A percentile compares a stretch with the other conserved stretches of the same genome.
These are phyloP conservation scores for Microbotryomycetes sp. DNA, from an alignment of 1,284 basidiomycete species.

Conservation along the genomic window DNA sequence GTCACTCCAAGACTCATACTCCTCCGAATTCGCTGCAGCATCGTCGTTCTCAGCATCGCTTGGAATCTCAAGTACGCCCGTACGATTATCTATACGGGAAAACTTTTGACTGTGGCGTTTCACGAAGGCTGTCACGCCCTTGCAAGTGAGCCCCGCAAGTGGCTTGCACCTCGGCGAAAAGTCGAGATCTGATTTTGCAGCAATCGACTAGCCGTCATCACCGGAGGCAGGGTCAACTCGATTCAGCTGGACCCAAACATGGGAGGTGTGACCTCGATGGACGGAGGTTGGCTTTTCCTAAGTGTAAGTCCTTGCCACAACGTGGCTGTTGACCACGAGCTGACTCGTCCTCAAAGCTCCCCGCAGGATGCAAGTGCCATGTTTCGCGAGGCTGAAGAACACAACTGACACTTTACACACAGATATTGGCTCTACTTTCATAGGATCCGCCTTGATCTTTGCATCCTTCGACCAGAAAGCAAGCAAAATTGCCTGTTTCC, in stretches of 20 bases:
- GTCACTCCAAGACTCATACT: too few species aligned
- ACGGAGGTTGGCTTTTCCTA: constrained; percentile 3
- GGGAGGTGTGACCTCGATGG: constrained; percentile 5
- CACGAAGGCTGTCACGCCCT: constrained; percentile 15
- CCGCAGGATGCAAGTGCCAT: constrained; percentile 12
- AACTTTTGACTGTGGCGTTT: constrained; percentile 9
- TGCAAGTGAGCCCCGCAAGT: not conserved
- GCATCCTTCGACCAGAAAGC: constrained; percentile 21
- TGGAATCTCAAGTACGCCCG: constrained; percentile 22
- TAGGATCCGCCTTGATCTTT: constrained; percentile 19
- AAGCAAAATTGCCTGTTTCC: constrained; percentile 14
- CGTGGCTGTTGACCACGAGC: not conserved
- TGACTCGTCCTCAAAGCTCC: not conserved
- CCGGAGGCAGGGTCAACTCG: not conserved
- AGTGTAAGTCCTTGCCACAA: not conserved
- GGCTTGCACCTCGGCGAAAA: too few species aligned
- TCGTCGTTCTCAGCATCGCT: constrained; percentile 7
- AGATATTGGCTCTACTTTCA: constrained; percentile 23
- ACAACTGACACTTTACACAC: not conserved
- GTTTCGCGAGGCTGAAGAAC: not conserved
- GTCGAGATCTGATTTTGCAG: too few species aligned
- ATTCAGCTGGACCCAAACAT: constrained; percentile 25
- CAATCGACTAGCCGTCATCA: not conserved
- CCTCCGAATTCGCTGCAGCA: not conserved
- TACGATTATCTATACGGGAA: constrained; percentile 15